Conservation (phyloP, 345 rosid genomes). For the Arabis hirsuta region DNA sequence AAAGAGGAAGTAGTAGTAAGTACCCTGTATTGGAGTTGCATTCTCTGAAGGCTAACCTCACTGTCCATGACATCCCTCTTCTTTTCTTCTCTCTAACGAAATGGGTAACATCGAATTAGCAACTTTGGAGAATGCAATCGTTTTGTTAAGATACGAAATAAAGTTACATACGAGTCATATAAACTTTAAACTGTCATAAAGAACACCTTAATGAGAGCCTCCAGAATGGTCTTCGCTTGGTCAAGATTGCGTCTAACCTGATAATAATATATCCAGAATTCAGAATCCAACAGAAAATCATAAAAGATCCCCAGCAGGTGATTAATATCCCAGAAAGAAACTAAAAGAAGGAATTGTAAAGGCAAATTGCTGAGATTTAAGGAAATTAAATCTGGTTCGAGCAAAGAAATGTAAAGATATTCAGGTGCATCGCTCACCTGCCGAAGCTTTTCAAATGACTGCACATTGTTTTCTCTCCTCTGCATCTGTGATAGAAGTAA, state of each 20-base stretch:
- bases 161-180: conserved; percentile 37
- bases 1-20: conserved; percentile 5
- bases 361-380: neutral
- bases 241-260: conserved; percentile 99
- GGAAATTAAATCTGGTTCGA: neutral
- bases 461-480: conserved; percentile 98
- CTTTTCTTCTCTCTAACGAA: conserved; percentile 87
- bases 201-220: conserved; percentile 85
- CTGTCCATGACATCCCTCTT: conserved; percentile 87
- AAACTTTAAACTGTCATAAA: conserved; percentile 37
- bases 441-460: conserved; percentile 98
- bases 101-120: conserved; percentile 28
- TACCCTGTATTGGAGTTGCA: conserved; percentile 93
- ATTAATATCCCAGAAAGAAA: conserved; percentile 6
- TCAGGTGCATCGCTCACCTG: conserved; percentile 58
- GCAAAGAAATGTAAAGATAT: conserved; percentile 7
- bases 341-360: conserved; percentile 14
- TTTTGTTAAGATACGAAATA: conserved; percentile 26
- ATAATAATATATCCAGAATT: conserved; percentile 22
- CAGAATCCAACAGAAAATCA: conserved; percentile 16
- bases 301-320: neutral
- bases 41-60: conserved; percentile 89
- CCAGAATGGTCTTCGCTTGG: conserved; percentile 90
- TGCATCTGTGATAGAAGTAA: conserved; percentile 72
- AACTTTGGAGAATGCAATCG: conserved; percentile 11